These are phyloP conservation scores for Lasiodiplodia sp. DNA, from an alignment of 2,329 filamentous ascomycete genomes.

Conservation along the genomic window DNA sequence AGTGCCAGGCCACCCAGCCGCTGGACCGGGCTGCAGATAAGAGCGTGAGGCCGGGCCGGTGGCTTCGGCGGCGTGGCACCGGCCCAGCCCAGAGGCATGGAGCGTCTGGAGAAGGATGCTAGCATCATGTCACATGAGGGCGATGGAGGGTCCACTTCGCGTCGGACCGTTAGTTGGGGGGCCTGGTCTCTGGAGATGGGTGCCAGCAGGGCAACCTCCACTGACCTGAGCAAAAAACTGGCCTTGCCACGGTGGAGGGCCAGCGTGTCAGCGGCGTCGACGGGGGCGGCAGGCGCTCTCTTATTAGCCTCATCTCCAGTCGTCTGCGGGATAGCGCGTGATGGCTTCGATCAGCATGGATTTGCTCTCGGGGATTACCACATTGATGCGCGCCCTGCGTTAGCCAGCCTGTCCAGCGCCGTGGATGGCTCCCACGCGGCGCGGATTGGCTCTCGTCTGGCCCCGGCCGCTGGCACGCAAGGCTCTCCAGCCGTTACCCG, in stretches of 20 bases:
- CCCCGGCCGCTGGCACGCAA: conserved; percentile 20
- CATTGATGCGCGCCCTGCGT: conserved; percentile 25
- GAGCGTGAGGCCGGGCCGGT: neutral
- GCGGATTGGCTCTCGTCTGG: conserved; percentile 6
- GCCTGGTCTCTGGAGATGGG: conserved; percentile 20
- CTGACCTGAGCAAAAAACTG: neutral
- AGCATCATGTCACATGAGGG: conserved; percentile 16
- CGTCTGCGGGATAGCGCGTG: conserved; percentile 22
- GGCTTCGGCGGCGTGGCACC: conserved; percentile 13
- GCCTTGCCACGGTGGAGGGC: neutral
- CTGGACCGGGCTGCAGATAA: conserved; percentile 7
- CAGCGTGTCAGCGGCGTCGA: conserved; percentile 11
- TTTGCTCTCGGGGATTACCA: conserved; percentile 18
- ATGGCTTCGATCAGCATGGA: conserved; percentile 26
- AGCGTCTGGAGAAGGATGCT: neutral
- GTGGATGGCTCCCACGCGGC: conserved; percentile 5
- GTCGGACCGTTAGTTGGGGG: conserved; percentile 28
- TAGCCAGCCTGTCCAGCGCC: conserved; percentile 19
- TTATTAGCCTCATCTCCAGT: conserved; percentile 18
- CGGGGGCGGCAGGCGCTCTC: conserved; percentile 11
- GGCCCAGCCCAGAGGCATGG: neutral
- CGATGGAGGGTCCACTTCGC: conserved; percentile 25
- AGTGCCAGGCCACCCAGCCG: neutral
- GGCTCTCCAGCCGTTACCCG: conserved; percentile 14
- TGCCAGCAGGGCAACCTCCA: conserved; percentile 9